Percentiles rank a stretch among this genome's conserved stretches.
These are phyloP conservation scores for Ascochyta viciae-villosae DNA, from an alignment of 2,329 filamentous ascomycete genomes.

Conservation along the genomic window DNA sequence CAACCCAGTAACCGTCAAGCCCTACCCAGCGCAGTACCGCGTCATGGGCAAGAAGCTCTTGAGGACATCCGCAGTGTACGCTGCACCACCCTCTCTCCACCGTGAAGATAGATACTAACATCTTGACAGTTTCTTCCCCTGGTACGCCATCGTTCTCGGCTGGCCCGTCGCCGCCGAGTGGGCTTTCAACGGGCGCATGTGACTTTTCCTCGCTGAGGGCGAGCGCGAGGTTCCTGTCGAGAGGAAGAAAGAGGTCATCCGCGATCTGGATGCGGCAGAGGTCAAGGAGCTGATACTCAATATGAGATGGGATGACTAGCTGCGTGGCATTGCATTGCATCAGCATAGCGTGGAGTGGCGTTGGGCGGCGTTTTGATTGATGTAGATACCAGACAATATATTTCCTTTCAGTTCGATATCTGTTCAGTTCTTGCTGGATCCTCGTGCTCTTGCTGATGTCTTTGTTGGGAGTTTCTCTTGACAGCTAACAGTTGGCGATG, in stretches of 20 bases:
- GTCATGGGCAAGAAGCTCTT: constrained; percentile 31
- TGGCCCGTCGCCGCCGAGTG: constrained; percentile 42
- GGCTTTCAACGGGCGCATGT: constrained; percentile 40
- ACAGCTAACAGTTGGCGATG: too few relatives aligned
- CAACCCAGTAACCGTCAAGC: constrained; percentile 32
- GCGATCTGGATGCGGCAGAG: constrained; percentile 27
- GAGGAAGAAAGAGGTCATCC: background rate
- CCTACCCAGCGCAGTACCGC: constrained; percentile 35
- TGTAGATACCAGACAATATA: constrained; percentile 14
- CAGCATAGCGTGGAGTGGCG: constrained; percentile 9
- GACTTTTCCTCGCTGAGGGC: constrained; percentile 31
- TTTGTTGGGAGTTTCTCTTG: too few relatives aligned
- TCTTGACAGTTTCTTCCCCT: constrained; percentile 35
- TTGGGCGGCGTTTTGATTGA: constrained; percentile 7
- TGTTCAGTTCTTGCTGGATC: background rate
- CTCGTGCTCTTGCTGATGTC: too few relatives aligned
- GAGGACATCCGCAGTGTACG: constrained; percentile 39
- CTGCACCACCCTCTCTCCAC: background rate
- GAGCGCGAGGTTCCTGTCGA: constrained; percentile 11
- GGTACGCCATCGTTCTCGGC: constrained; percentile 37
- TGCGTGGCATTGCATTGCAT: constrained; percentile 8
- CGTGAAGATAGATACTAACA: constrained; percentile 5
- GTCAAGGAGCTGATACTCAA: constrained; percentile 35
- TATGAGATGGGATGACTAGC: constrained; percentile 42
- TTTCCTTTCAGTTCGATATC: constrained; percentile 1